Base-by-base conservation (phyloP, 2,329 filamentous ascomycete species). In the Fusarium concolor region DNA sequence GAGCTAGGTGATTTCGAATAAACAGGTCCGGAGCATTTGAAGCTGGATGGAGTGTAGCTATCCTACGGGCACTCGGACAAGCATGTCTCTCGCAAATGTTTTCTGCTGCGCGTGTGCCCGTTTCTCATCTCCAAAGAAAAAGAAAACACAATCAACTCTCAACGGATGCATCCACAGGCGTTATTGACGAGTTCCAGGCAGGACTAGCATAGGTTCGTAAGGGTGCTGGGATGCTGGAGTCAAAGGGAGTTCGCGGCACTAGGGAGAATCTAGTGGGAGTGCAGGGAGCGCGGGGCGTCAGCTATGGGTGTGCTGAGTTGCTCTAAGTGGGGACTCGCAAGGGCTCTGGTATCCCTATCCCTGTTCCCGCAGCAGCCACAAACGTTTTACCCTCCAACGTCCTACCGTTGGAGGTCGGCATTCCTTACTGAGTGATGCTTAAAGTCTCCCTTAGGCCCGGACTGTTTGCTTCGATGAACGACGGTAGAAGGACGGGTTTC, bases 341-440 rank as follows among this genome's bases (percentile, higher is more conserved):
- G 56, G 61, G 56, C 50, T 37, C 39, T 42, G 47, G 39, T 62
- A 73, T 73, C 68, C 72, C 41, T 62, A 74, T 73, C 72, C 72
- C 68, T 74, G 72, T 52, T 67, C 70, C 71, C 62, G 64, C 66
- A 65, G 70, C 72, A n/a, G n/a, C n/a, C 71, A 69, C 68, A 59
- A 62, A 56, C 64, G 68, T 68, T 68, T 47, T 54, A 29, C 53
- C 60, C 33, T 72, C 65, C 68, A 73, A 73, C 70, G 71, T 67
- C 61, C 62, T 56, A 50, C 44, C 44, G 57, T 56, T 56, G 54
- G 58, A 60, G 58, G 60, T 66, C 59, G 54, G 46, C 70, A 73
- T 74, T 74, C 72, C 67, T 62, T n/a, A n/a, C n/a, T n/a, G 37
- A 39, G 38, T 44, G 55, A 61, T 65, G 60, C 39, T 74, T 74